A percentile compares a stretch with the other conserved stretches of the same genome.
These are phyloP conservation scores for Tagetes erecta DNA, from an alignment of 129 eudicot genomes.

Conservation along the genomic window DNA sequence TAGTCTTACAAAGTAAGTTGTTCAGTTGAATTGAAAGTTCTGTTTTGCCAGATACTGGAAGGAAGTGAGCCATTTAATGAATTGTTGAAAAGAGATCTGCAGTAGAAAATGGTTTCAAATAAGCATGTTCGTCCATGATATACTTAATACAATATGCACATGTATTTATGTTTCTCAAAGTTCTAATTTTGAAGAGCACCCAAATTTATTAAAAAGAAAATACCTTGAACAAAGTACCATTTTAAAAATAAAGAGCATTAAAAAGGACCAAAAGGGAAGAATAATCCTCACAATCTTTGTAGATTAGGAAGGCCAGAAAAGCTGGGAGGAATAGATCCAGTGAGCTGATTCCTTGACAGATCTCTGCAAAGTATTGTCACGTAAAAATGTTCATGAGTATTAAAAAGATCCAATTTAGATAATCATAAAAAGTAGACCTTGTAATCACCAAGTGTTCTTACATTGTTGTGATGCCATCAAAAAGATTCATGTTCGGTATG, in stretches of 20 bases:
- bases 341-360: slow-evolving; percentile 70
- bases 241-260: slow-evolving; percentile 1
- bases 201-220: not conserved
- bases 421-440: not conserved
- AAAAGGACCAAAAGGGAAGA: slow-evolving; percentile 11
- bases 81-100: slow-evolving; percentile 76
- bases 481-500: slow-evolving; percentile 57
- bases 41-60: slow-evolving; percentile 68
- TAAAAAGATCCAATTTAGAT: slow-evolving; percentile 2
- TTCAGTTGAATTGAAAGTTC: slow-evolving; percentile 51
- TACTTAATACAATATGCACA: not conserved
- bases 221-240: slow-evolving; percentile 11
- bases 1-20: slow-evolving; percentile 61
- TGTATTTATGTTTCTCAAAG: not conserved
- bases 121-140: slow-evolving; percentile 15
- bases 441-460: slow-evolving; percentile 39
- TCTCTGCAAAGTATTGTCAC: slow-evolving; percentile 50
- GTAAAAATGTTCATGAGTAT: not conserved
- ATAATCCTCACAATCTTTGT: slow-evolving; percentile 69
- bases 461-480: slow-evolving; percentile 68
- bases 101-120: slow-evolving; percentile 21
- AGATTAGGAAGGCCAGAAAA: slow-evolving; percentile 70
- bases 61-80: slow-evolving; percentile 69
- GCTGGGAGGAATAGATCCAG: slow-evolving; percentile 67
- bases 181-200: slow-evolving; percentile 3